These are phyloP conservation scores for Tetrahymena borealis DNA, from an alignment of 73 alveolate species.

Conservation along the genomic window DNA sequence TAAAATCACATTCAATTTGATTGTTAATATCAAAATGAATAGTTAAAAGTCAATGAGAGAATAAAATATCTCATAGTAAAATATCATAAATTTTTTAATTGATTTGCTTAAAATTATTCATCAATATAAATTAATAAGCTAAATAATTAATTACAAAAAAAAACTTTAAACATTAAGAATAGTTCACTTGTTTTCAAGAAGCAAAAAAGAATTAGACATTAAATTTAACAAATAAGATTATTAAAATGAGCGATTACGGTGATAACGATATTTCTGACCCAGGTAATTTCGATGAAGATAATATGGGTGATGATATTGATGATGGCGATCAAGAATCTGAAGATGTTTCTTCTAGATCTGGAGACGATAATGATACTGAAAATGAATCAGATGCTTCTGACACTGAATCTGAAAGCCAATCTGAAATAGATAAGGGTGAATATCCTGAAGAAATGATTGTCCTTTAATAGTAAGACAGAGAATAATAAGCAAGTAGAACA, in stretches of 20 bases:
- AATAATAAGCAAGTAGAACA: conserved; percentile 44
- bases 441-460: conserved; percentile 27
- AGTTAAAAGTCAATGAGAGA: neutral
- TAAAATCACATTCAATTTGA: neutral
- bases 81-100: neutral
- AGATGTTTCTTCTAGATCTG: neutral
- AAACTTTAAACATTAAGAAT: neutral
- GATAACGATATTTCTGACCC: conserved; percentile 23
- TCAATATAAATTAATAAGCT: neutral
- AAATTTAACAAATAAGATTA: neutral
- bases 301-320: neutral
- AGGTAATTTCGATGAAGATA: conserved; percentile 13
- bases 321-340: conserved; percentile 10
- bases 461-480: conserved; percentile 14
- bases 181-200: neutral
- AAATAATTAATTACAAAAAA: neutral
- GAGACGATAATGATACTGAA: neutral
- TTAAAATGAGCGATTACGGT: conserved; percentile 30
- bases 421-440: conserved; percentile 10
- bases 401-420: conserved; percentile 47
- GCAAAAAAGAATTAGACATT: neutral
- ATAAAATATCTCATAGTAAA: neutral
- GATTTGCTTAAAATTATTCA: neutral
- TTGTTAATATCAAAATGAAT: no score
- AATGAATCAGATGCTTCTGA: conserved; percentile 9